Base-by-base conservation (phyloP, 306 rosid genomes). In the Cucurbita moschata region DNA sequence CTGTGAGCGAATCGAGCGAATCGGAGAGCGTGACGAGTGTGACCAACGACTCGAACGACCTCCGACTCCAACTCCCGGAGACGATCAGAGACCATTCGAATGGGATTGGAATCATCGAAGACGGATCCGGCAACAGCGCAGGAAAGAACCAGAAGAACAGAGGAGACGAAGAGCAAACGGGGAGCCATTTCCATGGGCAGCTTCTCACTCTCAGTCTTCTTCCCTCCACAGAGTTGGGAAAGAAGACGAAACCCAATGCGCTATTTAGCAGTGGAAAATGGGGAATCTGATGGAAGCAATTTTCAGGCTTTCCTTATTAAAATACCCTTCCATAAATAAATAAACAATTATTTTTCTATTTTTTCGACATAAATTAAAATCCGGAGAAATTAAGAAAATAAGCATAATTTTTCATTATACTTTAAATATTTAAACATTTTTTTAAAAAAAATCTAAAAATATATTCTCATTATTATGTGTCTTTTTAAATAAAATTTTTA, bases 1-100 rank as follows among this genome's bases (percentile, higher is more conserved):
- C 88, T 71, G 81, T 71, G 74, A 73, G 92, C 96, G 75, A 89
- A 94, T 49, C 99, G 96, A 14, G 88, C 96, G 53, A 94, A 94
- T 57, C 88, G 81, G 75, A 79, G 76, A 71, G 92, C 90, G 26
- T 76, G 85, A 73, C 79, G 78, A 56, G 82, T 74, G 57, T 54
- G 80, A 5, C 99, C 99, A 52, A 94, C 44, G 77, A 86, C 89
- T 12, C 76, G 83, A 57, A 81, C 76, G 49, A 91, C 77, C 43
- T 84, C 81, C 5, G 81, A 76, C 53, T 94, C 90, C 52, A 85
- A 4, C 6, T 86, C 85, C 2, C 74, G 83, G 73, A 87, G 86
- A 37, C 77, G 76, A 63, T 87, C 91, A 5, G 97, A 78, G 0
- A 76, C 91, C 77, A 88, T 40, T 5, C 84, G 79, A 75, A 94